Evolutionary conservation across 129 eudicot species (phyloP), one percentile per base, ranked within the genome.

Genomic region (Escallonia herrerae): DNA sequence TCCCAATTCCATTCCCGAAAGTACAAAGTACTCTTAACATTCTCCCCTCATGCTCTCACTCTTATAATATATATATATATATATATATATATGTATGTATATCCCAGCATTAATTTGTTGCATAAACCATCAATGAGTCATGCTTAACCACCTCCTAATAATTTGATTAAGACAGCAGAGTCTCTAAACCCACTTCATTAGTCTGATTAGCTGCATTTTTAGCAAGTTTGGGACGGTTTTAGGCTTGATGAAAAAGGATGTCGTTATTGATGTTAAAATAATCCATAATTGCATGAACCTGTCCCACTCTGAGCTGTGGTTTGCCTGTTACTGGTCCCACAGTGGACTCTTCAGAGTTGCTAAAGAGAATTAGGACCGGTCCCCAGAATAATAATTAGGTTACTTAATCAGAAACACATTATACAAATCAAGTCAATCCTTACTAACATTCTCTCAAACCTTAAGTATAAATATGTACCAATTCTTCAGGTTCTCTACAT

Each of bases 261-360:
- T 22, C 1, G 33, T 22, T 22, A 22, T n/a, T 57, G 3, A 9
- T 43, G 8, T n/a, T 71, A 44, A 48, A 15, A 56, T 62, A 67
- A 56, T 62, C 7, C 49, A 81, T 68, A 40, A 72, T 65, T 75
- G 65, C 70, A 69, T 59, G 77, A 64, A 69, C 64, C 56, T 66
- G 82, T 51, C 83, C 76, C 72, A 58, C 81, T 70, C 58, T 87
- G 67, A 79, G 90, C 68, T 81, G 87, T 76, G 38, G 15, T 68
- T 40, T 74, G 77, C 76, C 81, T 80, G 82, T 83, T 47, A 48
- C 66, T 67, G 75, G 79, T 69, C 84, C 84, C 79, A 83, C 81
- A 71, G 71, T 84, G 82, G 91, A 84, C 90, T 79, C 78, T 55
- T 75, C 48, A 63, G 61, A 64, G 70, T 65, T 64, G 73, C 52